Evolutionary conservation across 2,329 filamentous ascomycete species (phyloP), one percentile per base, ranked within the genome.

Genomic region (Penicillium sp.): DNA sequence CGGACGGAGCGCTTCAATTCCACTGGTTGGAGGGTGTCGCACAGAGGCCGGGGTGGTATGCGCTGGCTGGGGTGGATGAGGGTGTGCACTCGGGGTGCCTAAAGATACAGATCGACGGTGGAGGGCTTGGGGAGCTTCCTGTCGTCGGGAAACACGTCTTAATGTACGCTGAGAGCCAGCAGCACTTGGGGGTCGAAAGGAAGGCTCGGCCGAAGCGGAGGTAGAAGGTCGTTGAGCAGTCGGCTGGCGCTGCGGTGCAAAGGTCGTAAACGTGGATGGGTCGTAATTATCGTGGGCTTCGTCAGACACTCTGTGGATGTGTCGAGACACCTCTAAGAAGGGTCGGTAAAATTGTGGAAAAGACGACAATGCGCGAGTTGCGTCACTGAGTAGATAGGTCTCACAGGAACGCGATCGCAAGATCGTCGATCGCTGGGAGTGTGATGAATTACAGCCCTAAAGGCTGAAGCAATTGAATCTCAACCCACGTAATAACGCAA

Each of bases 271-370:
- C 64, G 75, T 72, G 67, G 67, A 60, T 54, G 69, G 74, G 70
- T 81, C 78, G 81, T 83, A 68, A 78, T 76, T 61, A 62, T 82
- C 80, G 81, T 83, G 69, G 71, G 74, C 71, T 72, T 83, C 80
- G 80, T 83, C 71, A 82, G 75, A 71, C 50, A 68, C 67, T 71
- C 66, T 63, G 59, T 60, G 67, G 62, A 62, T 64, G 67, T 66
- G 67, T 66, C 65, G 71, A 75, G 78, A 78, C 79, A 81, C 76
- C 64, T 67, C 67, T 68, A 65, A 59, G 48, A 66, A 54, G 60
- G 60, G 59, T 55, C 56, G 57, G 60, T 59, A 50, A 60, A 55
- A 55, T 27, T 64, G 60, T 36, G 56, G 50, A 63, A 66, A 61
- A 52, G 65, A 67, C 56, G 70, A 73, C 73, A 77, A 71, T 65